Evolutionary conservation across 768 basidiomycete species (phyloP).

Genomic region (Boletales sp.): DNA sequence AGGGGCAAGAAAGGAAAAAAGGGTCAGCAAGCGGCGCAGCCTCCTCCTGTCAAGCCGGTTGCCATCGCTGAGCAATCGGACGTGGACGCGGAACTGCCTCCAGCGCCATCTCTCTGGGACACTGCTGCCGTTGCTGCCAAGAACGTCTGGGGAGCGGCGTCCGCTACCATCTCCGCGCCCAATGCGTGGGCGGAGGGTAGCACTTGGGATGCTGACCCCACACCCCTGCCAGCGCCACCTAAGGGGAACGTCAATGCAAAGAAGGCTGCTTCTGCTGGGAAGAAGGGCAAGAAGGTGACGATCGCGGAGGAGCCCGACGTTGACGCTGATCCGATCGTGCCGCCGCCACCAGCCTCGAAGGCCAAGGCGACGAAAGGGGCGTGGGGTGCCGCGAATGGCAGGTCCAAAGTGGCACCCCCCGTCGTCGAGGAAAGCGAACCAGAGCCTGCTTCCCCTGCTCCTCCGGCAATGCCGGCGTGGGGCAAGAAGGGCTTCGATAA

Average conservation of each 20-base stretch:
- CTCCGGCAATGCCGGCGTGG: slow-evolving; percentile 5
- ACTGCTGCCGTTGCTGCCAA: slow-evolving; percentile 9
- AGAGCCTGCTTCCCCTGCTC: slow-evolving; percentile 3
- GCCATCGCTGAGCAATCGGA: slow-evolving; percentile 15
- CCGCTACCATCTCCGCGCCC: slow-evolving; percentile 2
- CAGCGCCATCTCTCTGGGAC: slow-evolving; percentile 17
- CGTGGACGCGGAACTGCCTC: slow-evolving; percentile 20
- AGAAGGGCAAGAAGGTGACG: slow-evolving; percentile 25
- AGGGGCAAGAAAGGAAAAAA: slow-evolving; percentile 29
- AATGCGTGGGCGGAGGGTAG: too few species aligned
- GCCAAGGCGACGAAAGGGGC: slow-evolving; percentile 10
- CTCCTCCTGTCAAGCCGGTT: slow-evolving; percentile 13
- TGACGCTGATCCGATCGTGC: slow-evolving; percentile 20
- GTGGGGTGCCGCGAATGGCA: slow-evolving; percentile 21
- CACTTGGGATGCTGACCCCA: neutral
- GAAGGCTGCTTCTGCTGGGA: slow-evolving; percentile 7
- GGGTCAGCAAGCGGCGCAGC: slow-evolving; percentile 12
- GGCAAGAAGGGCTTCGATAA: slow-evolving; percentile 19
- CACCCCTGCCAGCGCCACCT: neutral
- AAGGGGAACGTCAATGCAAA: slow-evolving; percentile 10
- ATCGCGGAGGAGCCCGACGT: slow-evolving; percentile 25
- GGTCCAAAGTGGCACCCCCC: slow-evolving; percentile 13
- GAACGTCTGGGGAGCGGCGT: slow-evolving; percentile 6
- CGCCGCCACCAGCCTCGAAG: slow-evolving; percentile 12
- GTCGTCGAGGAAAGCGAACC: slow-evolving; percentile 10